A percentile compares a stretch with the other conserved stretches of the same genome.
Evolutionary conservation across 768 basidiomycete genomes (phyloP).

Genomic region (Vararia minispora): DNA sequence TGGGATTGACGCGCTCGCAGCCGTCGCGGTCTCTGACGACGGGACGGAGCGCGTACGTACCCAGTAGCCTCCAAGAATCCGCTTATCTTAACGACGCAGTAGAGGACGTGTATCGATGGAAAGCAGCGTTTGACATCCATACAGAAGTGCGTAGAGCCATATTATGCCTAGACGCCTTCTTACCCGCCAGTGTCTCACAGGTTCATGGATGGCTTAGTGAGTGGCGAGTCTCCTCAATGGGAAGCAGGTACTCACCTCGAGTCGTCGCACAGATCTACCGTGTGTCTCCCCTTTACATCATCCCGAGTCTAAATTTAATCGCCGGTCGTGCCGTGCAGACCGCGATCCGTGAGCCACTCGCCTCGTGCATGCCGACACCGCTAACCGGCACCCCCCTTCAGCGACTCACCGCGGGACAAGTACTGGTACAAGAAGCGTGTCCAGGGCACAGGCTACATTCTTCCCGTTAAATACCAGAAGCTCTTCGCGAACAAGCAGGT

Average conservation of each 20-base stretch:
- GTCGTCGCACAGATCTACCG: too few relatives aligned
- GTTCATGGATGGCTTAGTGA: conserved; percentile 44
- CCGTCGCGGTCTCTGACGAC: conserved; percentile 27
- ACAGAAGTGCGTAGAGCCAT: conserved; percentile 28
- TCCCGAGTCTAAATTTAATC: too few relatives aligned
- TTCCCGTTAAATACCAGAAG: conserved; percentile 23
- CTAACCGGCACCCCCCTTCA: too few relatives aligned
- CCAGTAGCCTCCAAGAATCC: too few relatives aligned
- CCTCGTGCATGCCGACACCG: too few relatives aligned
- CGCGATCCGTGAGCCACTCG: too few relatives aligned
- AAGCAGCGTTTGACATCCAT: conserved; percentile 65
- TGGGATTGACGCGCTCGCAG: conserved; percentile 19
- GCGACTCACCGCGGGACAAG: conserved; percentile 19
- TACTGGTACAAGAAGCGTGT: conserved; percentile 25
- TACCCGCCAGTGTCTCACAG: conserved; percentile 19
- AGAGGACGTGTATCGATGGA: conserved; percentile 73
- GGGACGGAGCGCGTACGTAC: conserved; percentile 34
- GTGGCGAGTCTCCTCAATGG: too few relatives aligned
- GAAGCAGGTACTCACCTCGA: too few relatives aligned
- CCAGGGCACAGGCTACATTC: conserved; percentile 17
- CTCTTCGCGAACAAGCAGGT: conserved; percentile 35
- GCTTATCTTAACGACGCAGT: too few relatives aligned
- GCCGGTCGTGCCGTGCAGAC: too few relatives aligned
- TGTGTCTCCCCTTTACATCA: too few relatives aligned
- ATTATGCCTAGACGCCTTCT: neutral